Base-by-base conservation (phyloP, 2,329 filamentous ascomycete genomes). In the Daldinia eschscholtzii region DNA sequence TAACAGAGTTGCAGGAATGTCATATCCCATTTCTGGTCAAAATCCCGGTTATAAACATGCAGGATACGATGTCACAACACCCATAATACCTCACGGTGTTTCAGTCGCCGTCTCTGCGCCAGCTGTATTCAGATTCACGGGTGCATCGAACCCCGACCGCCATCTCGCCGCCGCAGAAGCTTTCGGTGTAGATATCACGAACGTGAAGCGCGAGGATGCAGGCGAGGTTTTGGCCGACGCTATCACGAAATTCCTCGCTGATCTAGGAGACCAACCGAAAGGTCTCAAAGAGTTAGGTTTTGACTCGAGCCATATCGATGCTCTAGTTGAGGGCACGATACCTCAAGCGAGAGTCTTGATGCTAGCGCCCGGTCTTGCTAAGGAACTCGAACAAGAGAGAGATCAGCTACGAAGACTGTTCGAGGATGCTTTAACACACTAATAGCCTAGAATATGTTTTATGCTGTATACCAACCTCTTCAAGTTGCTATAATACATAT, bases 11-110 rank as follows among this genome's bases (percentile, higher is more conserved):
- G 13, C 65, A 89, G 88, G 95, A 78, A 98, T 99, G 95, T 97
- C 93, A 26, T 99, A 99, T 78, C 96, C 96, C 18, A 97, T 99
- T 77, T 97, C 93, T 0, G 93, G 94, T 33, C 94, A 98, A 79
- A 99, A 99, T 79, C 93, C 93, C 0, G 91, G 92, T 4, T 98
- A 98, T 82, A 90, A 89, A 75, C 96, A 99, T 78, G 80, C 86
- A 0, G 96, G 96, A n/a, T 99, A 99, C 80, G 84, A 91, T 1
- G 89, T 97, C 6, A 81, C 88, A 28, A 79, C 86, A 33, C 89
- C 92, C 9, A 92, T 99, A 75, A 98, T 99, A 76, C 96, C 96
- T 0, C 96, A 99, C 79, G 96, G 96, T 60, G 96, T 99, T 26
- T 95, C 92, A 1, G 96, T 99, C 0, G 96, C 94, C 2, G 95